Base-by-base conservation (phyloP, 495 filamentous ascomycete genomes). In the Xylaria palmicola region DNA sequence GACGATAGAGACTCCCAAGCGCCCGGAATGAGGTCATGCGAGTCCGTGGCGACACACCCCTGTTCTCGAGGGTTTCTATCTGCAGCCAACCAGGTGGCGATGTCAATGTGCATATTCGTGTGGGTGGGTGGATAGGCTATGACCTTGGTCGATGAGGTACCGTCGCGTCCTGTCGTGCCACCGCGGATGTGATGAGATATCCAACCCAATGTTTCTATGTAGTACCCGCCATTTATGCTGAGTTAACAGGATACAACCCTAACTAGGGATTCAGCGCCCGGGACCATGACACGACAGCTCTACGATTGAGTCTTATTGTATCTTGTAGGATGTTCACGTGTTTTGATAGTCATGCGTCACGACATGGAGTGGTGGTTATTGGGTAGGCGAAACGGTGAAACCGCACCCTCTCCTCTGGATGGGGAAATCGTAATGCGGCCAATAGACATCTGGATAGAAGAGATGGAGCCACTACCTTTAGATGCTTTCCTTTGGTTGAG, bases 101-200 rank as follows among this genome's bases (percentile, higher is more conserved):
- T 40, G 29, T 19, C 4, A 57, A 3, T 19, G 34, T 12, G 3
- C 30, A 12, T 27, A 22, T 27, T 9, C 44, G 27, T 44, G 37
- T 17, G 26, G 13, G 24, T 27, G 41, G 24, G 27, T 37, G 32
- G 20, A 29, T 29, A n/a, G 27, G n/a, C n/a, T n/a, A 32, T 10
- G 8, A 27, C 40, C 43, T 49, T 32, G 34, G 10, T 22, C 37
- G 37, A 44, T 44, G 47, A 60, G 26, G 47, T 37, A 32, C 10
- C 43, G 43, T 36, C 45, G 7, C 37, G 45, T 34, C 34, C 56
- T 52, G 57, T 36, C 44, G 56, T 59, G 17, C n/a, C 36, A 59
- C 56, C 9, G 36, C 19, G 29, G 13, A 59, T 52, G 48, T 22
- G 37, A 52, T 43, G 29, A 34, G 37, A 60, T 43, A 27, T 10